Evolutionary conservation across 768 basidiomycete genomes (phyloP), one percentile per base, ranked within the genome.

Genomic region (Psilocybe cubensis): DNA sequence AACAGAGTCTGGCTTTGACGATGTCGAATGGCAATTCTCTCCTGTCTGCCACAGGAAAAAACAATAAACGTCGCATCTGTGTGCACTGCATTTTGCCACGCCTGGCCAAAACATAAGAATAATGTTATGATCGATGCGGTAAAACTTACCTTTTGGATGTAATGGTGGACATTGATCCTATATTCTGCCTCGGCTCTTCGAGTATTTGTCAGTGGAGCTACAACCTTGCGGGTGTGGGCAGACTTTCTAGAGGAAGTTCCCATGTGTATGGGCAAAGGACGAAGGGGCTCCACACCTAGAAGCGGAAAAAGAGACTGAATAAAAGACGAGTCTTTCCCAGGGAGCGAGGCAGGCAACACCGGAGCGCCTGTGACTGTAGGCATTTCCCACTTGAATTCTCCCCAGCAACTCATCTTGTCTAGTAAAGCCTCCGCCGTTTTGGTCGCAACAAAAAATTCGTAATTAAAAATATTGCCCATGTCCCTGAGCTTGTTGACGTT

Each of bases 11-110:
- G 50, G 14, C n/a, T 51, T 21, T 29, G 18, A 33, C 50, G 50
- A 51, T 51, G 50, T 21, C 50, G 50, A 29, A 51, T 38, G 33
- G 33, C 50, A 35, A 51, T 51, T 18, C 50, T 18, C 24, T 51
- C 50, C 5, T 20, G 21, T 23, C 11, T 51, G 1, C 50, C 50
- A 20, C 50, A 51, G 14, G 2, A 38, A 6, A 51, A 21, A 2
- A 51, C 23, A 23, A 51, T 51, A n/a, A 51, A 51, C 18, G 50
- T 51, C 4, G 50, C 29, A 35, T 51, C 50, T 9, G n/a, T 24
- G 7, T 29, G 10, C 14, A 51, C 50, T 17, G 50, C 29, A 9
- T 14, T 29, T 21, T 10, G 10, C 50, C 50, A 51, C 3, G 35
- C 29, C 50, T 51, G 31, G 7, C 18, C 5, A 47, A 9, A 27